Conservation (phyloP, 345 rosid genomes). For the Corymbia maculata region DNA sequence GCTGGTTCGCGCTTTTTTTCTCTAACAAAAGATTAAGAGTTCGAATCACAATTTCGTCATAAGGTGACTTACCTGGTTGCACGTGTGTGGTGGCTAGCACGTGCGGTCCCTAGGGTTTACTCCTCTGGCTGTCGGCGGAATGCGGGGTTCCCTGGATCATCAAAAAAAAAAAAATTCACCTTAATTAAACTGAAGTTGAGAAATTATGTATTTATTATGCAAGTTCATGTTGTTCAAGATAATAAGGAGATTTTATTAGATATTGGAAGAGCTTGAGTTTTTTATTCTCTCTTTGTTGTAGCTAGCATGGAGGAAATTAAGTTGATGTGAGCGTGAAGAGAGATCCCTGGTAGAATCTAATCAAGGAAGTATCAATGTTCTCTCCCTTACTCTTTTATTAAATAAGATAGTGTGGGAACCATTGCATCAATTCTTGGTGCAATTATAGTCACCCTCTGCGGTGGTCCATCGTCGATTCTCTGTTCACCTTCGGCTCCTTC, state of each 20-base stretch:
- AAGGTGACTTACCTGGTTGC: too few relatives aligned
- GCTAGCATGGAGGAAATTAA: not conserved
- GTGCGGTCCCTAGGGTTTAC: too few relatives aligned
- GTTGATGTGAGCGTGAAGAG: not conserved
- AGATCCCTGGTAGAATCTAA: not conserved
- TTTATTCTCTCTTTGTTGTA: not conserved
- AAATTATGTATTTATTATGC: not conserved
- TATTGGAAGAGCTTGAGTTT: not conserved
- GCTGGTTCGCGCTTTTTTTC: too few relatives aligned
- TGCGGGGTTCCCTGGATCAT: too few relatives aligned
- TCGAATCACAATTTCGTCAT: too few relatives aligned
- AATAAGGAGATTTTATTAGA: not conserved
- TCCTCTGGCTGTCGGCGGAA: too few relatives aligned
- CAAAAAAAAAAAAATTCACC: too few relatives aligned
- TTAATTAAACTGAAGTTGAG: not conserved
- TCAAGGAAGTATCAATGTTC: not conserved
- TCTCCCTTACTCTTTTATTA: not conserved
- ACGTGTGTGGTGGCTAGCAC: too few relatives aligned
- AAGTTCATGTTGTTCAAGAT: not conserved
- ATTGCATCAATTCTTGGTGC: slow-evolving; percentile 7
- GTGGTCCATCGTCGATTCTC: slow-evolving; percentile 1
- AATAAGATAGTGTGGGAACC: not conserved
- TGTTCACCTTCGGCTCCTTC: not conserved
- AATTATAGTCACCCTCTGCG: slow-evolving; percentile 3
- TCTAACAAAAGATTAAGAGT: too few relatives aligned